Evolutionary conservation across 257 asterid genomes (phyloP).

Genomic region (Solanum medicagineum): DNA sequence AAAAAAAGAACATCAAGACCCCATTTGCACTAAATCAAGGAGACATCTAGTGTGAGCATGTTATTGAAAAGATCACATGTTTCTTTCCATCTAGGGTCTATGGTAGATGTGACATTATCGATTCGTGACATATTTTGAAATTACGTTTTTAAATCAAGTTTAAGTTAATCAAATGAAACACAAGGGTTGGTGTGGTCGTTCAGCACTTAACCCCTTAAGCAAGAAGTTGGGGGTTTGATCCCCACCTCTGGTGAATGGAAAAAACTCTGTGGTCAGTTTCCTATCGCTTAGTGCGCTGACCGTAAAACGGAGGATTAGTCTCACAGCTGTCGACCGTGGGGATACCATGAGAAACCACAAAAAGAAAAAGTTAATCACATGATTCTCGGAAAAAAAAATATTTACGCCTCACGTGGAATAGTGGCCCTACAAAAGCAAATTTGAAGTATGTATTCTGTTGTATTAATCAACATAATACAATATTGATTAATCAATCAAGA

Average conservation of each 20-base stretch:
- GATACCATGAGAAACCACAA: too few relatives aligned
- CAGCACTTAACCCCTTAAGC: too few relatives aligned
- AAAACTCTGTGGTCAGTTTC: too few relatives aligned
- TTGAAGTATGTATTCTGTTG: background rate
- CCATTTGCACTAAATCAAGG: background rate
- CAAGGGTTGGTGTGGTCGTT: too few relatives aligned
- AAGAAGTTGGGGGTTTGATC: too few relatives aligned
- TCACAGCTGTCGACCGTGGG: accelerated
- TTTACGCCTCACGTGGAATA: background rate
- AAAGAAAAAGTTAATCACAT: background rate
- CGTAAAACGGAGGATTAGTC: too few relatives aligned
- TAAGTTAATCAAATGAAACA: background rate
- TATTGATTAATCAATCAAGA: too few relatives aligned
- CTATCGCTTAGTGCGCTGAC: too few relatives aligned
- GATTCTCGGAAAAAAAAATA: background rate
- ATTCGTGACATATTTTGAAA: background rate
- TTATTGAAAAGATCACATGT: background rate
- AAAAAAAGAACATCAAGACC: background rate
- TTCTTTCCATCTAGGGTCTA: background rate
- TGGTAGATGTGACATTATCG: background rate
- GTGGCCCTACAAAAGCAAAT: background rate
- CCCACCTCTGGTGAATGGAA: too few relatives aligned
- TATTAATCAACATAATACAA: too few relatives aligned
- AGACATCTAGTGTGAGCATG: background rate
- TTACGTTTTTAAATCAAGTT: background rate